phyloP scores from a whole-genome alignment of 139 green algal genomes.

The Tetradesmus lagerheimii region DNA sequence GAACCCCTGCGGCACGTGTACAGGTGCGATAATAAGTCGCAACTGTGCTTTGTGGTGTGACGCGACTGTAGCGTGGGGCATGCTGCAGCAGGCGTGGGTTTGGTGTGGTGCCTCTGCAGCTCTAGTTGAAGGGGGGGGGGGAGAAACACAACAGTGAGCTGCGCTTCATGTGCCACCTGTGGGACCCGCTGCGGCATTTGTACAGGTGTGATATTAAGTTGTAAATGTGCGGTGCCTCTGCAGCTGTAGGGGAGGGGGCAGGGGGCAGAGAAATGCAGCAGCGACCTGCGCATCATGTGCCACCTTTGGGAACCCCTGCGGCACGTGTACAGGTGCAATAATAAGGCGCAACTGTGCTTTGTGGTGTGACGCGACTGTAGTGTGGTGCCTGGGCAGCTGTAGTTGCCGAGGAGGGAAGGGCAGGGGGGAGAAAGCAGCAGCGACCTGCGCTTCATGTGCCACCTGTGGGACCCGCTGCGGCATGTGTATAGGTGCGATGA shows the following conservation, averaged over 20 bases:
- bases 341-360: too few species aligned
- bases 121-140: too few species aligned
- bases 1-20: constrained; percentile 58
- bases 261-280: background rate
- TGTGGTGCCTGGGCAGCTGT: too few species aligned
- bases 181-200: constrained; percentile 51
- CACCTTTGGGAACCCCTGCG: constrained; percentile 51
- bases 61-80: too few species aligned
- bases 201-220: constrained; percentile 13
- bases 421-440: too few species aligned
- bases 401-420: too few species aligned
- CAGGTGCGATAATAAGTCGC: background rate
- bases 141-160: too few species aligned
- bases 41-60: too few species aligned
- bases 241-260: background rate
- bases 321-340: constrained; percentile 60
- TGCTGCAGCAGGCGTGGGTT: background rate
- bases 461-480: constrained; percentile 47
- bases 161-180: constrained; percentile 51
- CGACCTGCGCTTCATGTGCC: constrained; percentile 43
- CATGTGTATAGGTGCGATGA: background rate
- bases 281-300: constrained; percentile 40
- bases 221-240: background rate
- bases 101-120: too few species aligned
- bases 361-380: too few species aligned